A percentile compares a stretch with the other conserved stretches of the same genome.
Evolutionary conservation across 1,139 yeast species (phyloP).

Genomic region (Sugiyamaella japonica): DNA sequence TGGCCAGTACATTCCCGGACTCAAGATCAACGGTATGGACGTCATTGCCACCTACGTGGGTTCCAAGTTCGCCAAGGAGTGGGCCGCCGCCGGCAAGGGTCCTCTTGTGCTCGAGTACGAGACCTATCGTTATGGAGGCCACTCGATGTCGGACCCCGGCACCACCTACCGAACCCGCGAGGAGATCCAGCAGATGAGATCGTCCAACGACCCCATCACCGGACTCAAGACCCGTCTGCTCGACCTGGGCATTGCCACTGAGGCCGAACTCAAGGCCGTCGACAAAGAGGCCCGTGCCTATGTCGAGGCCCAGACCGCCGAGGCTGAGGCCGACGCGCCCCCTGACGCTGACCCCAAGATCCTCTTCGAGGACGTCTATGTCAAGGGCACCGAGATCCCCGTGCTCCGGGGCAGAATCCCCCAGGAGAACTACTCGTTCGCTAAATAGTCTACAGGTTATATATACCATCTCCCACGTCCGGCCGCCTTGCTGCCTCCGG

Average conservation of each 20-base stretch:
- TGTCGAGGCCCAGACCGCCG: conserved; percentile 91
- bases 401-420: conserved; percentile 95
- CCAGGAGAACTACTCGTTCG: conserved; percentile 57
- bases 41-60: conserved; percentile 94
- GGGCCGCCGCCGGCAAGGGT: conserved; percentile 92
- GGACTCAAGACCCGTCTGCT: conserved; percentile 86
- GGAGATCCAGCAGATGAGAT: conserved; percentile 99
- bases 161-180: conserved; percentile 99
- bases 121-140: conserved; percentile 99
- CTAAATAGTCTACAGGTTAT: conserved; percentile 26
- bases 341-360: conserved; percentile 96
- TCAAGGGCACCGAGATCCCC: conserved; percentile 90
- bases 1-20: conserved; percentile 98
- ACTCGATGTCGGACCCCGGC: conserved; percentile 99
- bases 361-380: conserved; percentile 94
- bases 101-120: conserved; percentile 95
- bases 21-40: conserved; percentile 98
- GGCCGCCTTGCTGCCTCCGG: conserved; percentile 7
- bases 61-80: conserved; percentile 94
- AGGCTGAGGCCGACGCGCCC: conserved; percentile 90
- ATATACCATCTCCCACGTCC: too few relatives aligned
- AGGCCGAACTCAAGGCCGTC: conserved; percentile 88
- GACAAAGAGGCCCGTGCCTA: conserved; percentile 95
- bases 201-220: conserved; percentile 95
- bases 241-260: conserved; percentile 83